phyloP scores from a whole-genome alignment of 176 grass and related monocot genomes.

The Aegilops umbellulata region DNA sequence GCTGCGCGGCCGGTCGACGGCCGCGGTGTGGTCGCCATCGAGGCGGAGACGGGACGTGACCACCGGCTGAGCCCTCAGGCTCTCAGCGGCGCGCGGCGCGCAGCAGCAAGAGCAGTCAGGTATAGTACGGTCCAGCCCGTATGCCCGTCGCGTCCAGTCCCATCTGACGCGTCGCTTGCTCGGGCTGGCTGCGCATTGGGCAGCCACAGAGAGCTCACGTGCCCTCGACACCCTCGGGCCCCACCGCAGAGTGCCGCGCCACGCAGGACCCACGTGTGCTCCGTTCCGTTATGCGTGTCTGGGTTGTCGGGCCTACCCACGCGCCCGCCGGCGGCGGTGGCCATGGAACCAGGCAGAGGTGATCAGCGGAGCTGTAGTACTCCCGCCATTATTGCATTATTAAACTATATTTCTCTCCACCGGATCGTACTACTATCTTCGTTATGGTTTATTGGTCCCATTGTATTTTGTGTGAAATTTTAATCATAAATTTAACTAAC shows the following conservation, averaged over 20 bases:
- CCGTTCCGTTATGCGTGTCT: neutral
- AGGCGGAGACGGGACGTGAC: neutral
- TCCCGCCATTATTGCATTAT: constrained; percentile 14
- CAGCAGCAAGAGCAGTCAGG: too few species aligned
- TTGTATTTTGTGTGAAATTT: too few species aligned
- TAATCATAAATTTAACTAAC: too few species aligned
- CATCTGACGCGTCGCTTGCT: neutral
- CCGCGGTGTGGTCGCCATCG: neutral
- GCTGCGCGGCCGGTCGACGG: neutral
- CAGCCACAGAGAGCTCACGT: neutral
- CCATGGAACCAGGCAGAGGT: neutral
- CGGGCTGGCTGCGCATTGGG: neutral
- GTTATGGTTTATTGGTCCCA: too few species aligned
- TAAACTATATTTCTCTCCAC: neutral
- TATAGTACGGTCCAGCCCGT: neutral
- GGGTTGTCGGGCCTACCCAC: neutral
- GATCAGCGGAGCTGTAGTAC: neutral
- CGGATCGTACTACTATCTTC: neutral
- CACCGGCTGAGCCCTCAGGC: neutral
- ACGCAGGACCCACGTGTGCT: constrained; percentile 23
- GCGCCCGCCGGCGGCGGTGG: neutral
- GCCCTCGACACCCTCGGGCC: neutral
- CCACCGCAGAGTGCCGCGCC: neutral
- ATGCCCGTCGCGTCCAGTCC: neutral
- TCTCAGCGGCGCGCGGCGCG: too few species aligned